Base-by-base conservation (phyloP, 495 filamentous ascomycete species). In the Aspergillus ellipticus region DNA sequence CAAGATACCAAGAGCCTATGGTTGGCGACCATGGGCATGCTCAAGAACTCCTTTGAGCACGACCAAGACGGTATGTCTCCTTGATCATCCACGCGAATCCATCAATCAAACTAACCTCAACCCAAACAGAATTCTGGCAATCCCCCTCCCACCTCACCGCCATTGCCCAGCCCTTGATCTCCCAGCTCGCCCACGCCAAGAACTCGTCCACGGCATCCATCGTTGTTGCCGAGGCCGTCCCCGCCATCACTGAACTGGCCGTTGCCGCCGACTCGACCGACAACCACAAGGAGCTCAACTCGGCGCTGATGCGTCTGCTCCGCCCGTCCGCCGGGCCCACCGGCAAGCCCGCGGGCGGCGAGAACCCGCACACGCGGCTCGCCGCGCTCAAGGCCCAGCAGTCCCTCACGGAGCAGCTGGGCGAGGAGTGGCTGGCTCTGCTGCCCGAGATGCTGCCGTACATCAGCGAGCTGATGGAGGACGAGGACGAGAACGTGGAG, bases 401-500 rank as follows among this genome's bases (percentile, higher is more conserved):
- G 57, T 82, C 79, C 2, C 77, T 98, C 48, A 92, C 91, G 19
- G 80, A 84, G 50, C 76, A 82, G 51, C 70, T 97, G 20, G 92
- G 90, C 20, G 90, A 97, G 62, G 94, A 97, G 60, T 97, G 95
- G 95, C 70, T 97, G 55, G 80, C 83, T 2, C 77, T 92, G 68
- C 71, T 97, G 67, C 89, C 92, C 0, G 93, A 98, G 79, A 96
- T 96, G 85, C 74, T 97, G 60, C 94, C 94, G 29, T 88, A 89
- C 52, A 94, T 98, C 49, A 92, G 88, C 57, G 94, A 98, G 72
- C 64, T 95, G 58, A 88, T 94, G 76, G 95, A 98, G 69, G 94
- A 98, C 69, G 94, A 96, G 59, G 90, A 97, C 59, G 93, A 97
- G 71, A 76, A 70, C 21, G 92, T 98, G 37, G 94, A 97, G 78